Evolutionary conservation across 192 early-diverging fungal genomes (phyloP), one percentile per base, ranked within the genome.

Genomic region (Podila clonocystis): DNA sequence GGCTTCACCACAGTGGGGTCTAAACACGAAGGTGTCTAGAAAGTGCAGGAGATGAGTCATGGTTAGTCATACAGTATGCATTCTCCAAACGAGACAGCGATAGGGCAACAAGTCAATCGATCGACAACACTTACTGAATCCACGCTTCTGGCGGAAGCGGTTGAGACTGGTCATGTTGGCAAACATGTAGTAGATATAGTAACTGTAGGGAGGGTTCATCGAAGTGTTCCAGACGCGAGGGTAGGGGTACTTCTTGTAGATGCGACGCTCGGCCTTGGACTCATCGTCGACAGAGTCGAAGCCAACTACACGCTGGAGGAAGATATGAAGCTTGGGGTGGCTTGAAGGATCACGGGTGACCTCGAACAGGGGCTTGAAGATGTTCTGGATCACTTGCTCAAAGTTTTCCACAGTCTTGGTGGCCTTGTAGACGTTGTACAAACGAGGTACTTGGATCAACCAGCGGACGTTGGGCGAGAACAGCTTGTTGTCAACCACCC

Each of bases 221-320:
- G 72, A 15, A 2, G 80, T 86, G 60, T 85, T 67, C 94, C 93
- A 95, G 61, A 88, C 83, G 5, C 84, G 75, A 28, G 93, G 93
- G 61, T 86, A 82, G 24, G 93, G 93, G 80, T 92, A 99, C 82
- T 97, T 96, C 70, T 90, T 92, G 83, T 94, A 94, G 38, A 93
- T 89, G 15, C 96, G 91, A 20, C 93, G 85, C 84, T 99, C 97
- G 5, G 92, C 85, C 86, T 96, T 96, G 73, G 93, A 95, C 80
- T 99, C 97, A 77, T 99, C 97, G 75, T 99, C 97, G 0, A 99
- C 97, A 45, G 89, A 91, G 70, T 99, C 97, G 67, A 99, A 96
- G 11, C 96, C 97, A 70, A 99, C 90, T 9, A 99, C 97, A 33
- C 96, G 92, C 83, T 99, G 96, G 58, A 99, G 84, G 73, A 99